phyloP scores from a whole-genome alignment of 177 flowering plant genomes.

The Telopea speciosissima region DNA sequence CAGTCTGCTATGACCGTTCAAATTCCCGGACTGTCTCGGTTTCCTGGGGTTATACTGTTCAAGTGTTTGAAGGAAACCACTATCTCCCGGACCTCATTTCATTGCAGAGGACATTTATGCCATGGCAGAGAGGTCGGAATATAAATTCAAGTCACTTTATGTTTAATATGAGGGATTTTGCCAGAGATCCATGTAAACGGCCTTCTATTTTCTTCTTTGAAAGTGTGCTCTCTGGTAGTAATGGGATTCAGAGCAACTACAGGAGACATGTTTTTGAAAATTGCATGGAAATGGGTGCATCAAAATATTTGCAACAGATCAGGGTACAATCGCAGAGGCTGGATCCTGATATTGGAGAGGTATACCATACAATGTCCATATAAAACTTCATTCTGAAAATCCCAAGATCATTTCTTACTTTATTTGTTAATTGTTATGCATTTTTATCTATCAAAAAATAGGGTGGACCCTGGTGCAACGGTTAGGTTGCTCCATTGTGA shows the following conservation, averaged over 20 bases:
- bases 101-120: constrained; percentile 50
- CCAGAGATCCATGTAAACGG: constrained; percentile 56
- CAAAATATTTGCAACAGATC: constrained; percentile 31
- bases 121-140: constrained; percentile 55
- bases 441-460: not conserved
- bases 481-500: too few species aligned
- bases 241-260: constrained; percentile 43
- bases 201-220: constrained; percentile 50
- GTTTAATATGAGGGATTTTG: constrained; percentile 56
- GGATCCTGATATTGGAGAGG: constrained; percentile 46
- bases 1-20: constrained; percentile 60
- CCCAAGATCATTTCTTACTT: not conserved
- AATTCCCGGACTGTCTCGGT: constrained; percentile 49
- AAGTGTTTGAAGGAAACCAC: constrained; percentile 53
- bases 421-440: not conserved
- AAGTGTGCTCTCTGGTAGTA: constrained; percentile 27
- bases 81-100: constrained; percentile 59
- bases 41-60: constrained; percentile 83
- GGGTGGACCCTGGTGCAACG: too few species aligned
- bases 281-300: constrained; percentile 27
- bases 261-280: constrained; percentile 23
- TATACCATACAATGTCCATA: constrained; percentile 12
- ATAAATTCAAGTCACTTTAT: constrained; percentile 31
- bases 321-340: constrained; percentile 45
- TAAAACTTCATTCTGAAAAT: constrained; percentile 2